Evolutionary conservation across 495 filamentous ascomycete species (phyloP).

Genomic region (Hyaloscypha hepaticicola): DNA sequence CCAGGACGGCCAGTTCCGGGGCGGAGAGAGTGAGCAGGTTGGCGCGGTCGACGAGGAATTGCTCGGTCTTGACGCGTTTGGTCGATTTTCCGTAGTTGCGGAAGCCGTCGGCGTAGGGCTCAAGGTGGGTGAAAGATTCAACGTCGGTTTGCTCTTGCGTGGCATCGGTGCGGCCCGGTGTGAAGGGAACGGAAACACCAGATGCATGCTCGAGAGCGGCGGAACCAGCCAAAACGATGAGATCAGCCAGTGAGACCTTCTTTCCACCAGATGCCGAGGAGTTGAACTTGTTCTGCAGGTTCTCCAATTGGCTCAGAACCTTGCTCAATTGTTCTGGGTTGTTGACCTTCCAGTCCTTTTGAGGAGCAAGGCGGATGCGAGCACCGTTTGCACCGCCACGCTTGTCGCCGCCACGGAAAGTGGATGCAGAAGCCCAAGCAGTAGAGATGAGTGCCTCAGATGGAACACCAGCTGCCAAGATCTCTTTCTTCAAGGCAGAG

Average conservation of each 20-base stretch:
- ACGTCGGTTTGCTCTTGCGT: constrained; percentile 64
- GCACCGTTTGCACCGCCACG: constrained; percentile 74
- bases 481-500: constrained; percentile 60
- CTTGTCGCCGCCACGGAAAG: constrained; percentile 74
- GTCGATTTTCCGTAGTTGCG: constrained; percentile 67
- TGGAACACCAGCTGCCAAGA: constrained; percentile 52
- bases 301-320: constrained; percentile 57
- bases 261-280: constrained; percentile 44
- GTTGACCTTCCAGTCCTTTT: constrained; percentile 68
- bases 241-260: constrained; percentile 69
- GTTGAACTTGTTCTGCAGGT: constrained; percentile 63
- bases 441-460: constrained; percentile 55
- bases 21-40: constrained; percentile 64
- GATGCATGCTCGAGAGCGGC: constrained; percentile 71
- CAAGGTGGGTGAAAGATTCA: constrained; percentile 58
- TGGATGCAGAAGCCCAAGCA: constrained; percentile 69
- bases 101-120: constrained; percentile 67
- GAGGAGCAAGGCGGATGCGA: constrained; percentile 68
- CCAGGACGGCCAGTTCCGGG: constrained; percentile 63
- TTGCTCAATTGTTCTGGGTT: constrained; percentile 57
- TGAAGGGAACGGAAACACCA: constrained; percentile 45
- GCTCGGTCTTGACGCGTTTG: constrained; percentile 57
- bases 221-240: constrained; percentile 68
- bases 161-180: constrained; percentile 48
- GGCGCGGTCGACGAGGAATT: constrained; percentile 66